A percentile compares a stretch with the other conserved stretches of the same genome.
Evolutionary conservation across 2,329 filamentous ascomycete species (phyloP).

Genomic region (Bipolaris cookei): DNA sequence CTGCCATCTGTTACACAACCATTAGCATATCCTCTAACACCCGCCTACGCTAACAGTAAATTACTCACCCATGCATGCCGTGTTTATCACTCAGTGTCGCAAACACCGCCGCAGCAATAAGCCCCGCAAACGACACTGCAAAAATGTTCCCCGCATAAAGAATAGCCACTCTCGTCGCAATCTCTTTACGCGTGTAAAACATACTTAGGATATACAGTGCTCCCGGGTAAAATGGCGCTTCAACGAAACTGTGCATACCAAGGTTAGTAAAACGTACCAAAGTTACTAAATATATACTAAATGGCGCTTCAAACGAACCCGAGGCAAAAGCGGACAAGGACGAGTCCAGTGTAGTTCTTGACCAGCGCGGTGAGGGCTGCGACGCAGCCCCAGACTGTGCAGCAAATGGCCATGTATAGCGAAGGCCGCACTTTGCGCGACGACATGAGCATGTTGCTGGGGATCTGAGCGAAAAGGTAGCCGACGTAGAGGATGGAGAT

Average conservation of each 20-base stretch:
- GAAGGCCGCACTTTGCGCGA: constrained; percentile 38
- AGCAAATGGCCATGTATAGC: constrained; percentile 42
- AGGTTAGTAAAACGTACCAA: no score
- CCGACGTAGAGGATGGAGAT: constrained; percentile 45
- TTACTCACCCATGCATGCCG: constrained; percentile 29
- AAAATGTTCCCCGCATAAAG: constrained; percentile 50
- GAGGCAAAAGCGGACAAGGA: constrained; percentile 38
- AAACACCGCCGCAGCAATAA: constrained; percentile 49
- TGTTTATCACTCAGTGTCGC: constrained; percentile 23
- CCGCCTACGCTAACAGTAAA: rapidly evolving
- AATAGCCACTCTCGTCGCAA: constrained; percentile 40
- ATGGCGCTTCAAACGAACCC: constrained; percentile 49
- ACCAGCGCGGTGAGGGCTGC: constrained; percentile 36
- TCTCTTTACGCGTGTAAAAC: constrained; percentile 66
- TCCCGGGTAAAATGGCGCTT: constrained; percentile 62
- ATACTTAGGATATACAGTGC: constrained; percentile 66
- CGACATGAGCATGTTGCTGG: constrained; percentile 54
- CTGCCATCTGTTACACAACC: constrained; percentile 24
- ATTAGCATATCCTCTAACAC: not conserved
- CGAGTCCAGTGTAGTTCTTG: constrained; percentile 38
- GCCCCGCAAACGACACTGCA: constrained; percentile 49
- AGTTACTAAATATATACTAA: no score
- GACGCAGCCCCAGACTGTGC: constrained; percentile 43
- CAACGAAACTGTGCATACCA: no score
- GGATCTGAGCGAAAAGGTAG: constrained; percentile 44